phyloP scores from a whole-genome alignment of 208 protist species.

The Leishmania amazonensis region DNA sequence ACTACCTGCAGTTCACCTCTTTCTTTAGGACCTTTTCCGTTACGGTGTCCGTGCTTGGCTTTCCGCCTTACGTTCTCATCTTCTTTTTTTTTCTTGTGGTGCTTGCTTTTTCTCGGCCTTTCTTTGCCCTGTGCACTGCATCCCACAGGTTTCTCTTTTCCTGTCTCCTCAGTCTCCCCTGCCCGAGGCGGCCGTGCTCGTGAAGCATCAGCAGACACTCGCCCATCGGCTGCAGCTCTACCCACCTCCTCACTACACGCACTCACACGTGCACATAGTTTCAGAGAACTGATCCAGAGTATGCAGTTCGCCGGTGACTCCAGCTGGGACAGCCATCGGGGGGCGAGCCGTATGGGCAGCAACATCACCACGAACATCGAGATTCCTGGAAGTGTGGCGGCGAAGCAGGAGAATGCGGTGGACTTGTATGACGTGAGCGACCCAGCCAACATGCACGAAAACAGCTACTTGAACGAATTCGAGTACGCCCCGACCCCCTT shows the following conservation, averaged over 20 bases:
- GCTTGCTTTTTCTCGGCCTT: no score
- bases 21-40: neutral
- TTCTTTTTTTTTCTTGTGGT: neutral
- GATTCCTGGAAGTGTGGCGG: neutral
- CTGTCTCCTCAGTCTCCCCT: neutral
- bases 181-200: neutral
- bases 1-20: neutral
- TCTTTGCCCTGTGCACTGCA: neutral
- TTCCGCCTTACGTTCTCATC: neutral
- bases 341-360: neutral
- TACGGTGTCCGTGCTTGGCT: neutral
- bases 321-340: neutral
- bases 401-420: neutral
- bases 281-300: neutral
- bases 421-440: neutral
- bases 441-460: neutral
- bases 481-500: slow-evolving; percentile 40
- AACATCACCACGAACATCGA: neutral
- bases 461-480: slow-evolving; percentile 13
- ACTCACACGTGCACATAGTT: neutral
- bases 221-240: neutral
- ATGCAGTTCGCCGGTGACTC: neutral
- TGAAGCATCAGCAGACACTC: neutral
- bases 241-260: neutral
- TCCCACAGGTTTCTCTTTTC: neutral